phyloP scores from a whole-genome alignment of 768 basidiomycete genomes.

The Tricholoma hemisulphureum region DNA sequence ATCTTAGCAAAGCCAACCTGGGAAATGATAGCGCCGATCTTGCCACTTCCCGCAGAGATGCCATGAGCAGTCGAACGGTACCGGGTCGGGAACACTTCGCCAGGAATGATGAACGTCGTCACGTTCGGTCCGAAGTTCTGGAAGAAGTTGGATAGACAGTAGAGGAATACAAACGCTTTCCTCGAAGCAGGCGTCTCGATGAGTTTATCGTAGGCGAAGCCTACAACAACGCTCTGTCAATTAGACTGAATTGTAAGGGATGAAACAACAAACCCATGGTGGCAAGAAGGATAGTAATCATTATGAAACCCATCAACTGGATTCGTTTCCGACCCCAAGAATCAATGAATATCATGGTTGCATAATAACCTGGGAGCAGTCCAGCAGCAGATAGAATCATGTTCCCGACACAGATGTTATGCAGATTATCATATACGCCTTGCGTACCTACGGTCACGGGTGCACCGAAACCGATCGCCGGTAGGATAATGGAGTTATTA shows the following conservation, averaged over 20 bases:
- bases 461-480: conserved; percentile 71
- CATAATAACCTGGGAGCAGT: conserved; percentile 80
- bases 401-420: conserved; percentile 72
- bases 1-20: conserved; percentile 74
- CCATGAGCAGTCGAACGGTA: conserved; percentile 85
- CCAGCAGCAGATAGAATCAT: conserved; percentile 74
- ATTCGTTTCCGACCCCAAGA: conserved; percentile 80
- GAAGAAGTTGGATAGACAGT: conserved; percentile 85
- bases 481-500: conserved; percentile 75
- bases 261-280: conserved; percentile 42
- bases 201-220: conserved; percentile 65
- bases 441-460: conserved; percentile 31
- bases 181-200: conserved; percentile 38
- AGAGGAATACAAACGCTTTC: conserved; percentile 76
- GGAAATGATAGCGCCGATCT: conserved; percentile 79
- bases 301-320: conserved; percentile 72
- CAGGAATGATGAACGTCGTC: conserved; percentile 79
- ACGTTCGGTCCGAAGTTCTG: conserved; percentile 84
- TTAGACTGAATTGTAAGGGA: not conserved
- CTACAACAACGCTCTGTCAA: conserved; percentile 28
- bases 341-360: conserved; percentile 63
- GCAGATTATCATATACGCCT: conserved; percentile 54
- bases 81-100: conserved; percentile 84
- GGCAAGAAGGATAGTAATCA: conserved; percentile 65
- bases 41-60: conserved; percentile 80